phyloP scores from a whole-genome alignment of 768 basidiomycete species.

The Suillus fuscotomentosus region DNA sequence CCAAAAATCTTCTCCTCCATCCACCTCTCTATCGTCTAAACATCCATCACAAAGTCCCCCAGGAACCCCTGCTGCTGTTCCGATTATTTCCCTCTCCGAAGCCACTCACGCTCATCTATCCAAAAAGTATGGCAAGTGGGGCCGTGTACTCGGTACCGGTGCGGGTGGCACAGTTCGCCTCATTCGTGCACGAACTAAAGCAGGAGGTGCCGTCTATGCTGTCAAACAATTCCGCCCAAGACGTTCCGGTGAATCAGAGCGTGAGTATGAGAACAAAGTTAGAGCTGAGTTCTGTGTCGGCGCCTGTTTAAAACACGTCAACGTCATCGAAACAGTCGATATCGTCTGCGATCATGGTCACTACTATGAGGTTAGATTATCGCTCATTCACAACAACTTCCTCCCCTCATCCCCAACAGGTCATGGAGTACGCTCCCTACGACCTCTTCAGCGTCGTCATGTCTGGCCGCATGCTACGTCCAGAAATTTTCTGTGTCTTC shows the following conservation, averaged over 20 bases:
- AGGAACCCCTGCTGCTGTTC: slow-evolving; percentile 22
- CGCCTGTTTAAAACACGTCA: slow-evolving; percentile 87
- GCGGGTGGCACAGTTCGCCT: slow-evolving; percentile 98
- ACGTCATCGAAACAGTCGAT: slow-evolving; percentile 97
- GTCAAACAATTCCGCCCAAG: slow-evolving; percentile 98
- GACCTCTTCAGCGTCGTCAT: slow-evolving; percentile 99
- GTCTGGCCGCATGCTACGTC: slow-evolving; percentile 98
- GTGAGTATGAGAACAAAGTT: slow-evolving; percentile 99
- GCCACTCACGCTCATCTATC: slow-evolving; percentile 88
- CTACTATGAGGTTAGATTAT: slow-evolving; percentile 83
- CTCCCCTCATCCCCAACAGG: slow-evolving; percentile 44
- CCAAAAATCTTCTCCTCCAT: slow-evolving; percentile 26
- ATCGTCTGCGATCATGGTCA: slow-evolving; percentile 98
- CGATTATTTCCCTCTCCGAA: slow-evolving; percentile 65
- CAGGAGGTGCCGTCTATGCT: slow-evolving; percentile 83
- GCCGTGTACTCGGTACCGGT: slow-evolving; percentile 89
- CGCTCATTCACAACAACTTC: slow-evolving; percentile 1
- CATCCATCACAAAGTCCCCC: slow-evolving; percentile 28
- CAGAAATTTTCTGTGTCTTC: slow-evolving; percentile 99
- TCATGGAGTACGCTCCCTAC: slow-evolving; percentile 99
- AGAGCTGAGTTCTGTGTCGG: slow-evolving; percentile 99
- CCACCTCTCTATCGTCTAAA: slow-evolving; percentile 21
- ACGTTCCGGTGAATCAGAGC: slow-evolving; percentile 83
- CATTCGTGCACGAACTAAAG: slow-evolving; percentile 83
- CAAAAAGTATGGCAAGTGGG: slow-evolving; percentile 99